phyloP scores from a whole-genome alignment of 306 rosid genomes.

The Glycine latifolia region DNA sequence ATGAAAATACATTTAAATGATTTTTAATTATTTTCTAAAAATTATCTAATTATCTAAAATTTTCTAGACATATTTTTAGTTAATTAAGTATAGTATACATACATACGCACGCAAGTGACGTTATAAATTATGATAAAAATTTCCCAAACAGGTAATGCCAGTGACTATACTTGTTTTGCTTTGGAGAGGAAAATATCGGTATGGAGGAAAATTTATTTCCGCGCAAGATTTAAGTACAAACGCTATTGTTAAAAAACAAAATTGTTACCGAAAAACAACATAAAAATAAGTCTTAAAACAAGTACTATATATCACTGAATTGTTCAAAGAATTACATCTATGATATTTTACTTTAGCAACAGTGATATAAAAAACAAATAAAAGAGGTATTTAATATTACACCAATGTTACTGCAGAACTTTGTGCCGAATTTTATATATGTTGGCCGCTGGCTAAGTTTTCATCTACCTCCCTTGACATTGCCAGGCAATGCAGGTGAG shows the following conservation, averaged over 20 bases:
- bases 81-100: too few relatives aligned
- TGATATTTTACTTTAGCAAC: background rate
- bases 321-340: background rate
- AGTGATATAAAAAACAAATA: background rate
- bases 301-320: too few relatives aligned
- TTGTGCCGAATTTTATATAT: too few relatives aligned
- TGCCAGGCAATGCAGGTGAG: slow-evolving; percentile 9
- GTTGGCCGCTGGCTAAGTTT: background rate
- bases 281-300: background rate
- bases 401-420: background rate
- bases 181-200: background rate
- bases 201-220: background rate
- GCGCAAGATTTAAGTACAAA: background rate
- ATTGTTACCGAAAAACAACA: background rate
- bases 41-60: too few relatives aligned
- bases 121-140: too few relatives aligned
- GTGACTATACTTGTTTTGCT: background rate
- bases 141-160: too few relatives aligned
- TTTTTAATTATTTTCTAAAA: too few relatives aligned
- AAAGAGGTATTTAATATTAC: slow-evolving; percentile 25
- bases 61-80: too few relatives aligned
- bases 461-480: slow-evolving; percentile 31
- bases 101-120: too few relatives aligned
- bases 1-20: too few relatives aligned
- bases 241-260: background rate